Conservation (phyloP, 163 green algal genomes). For the Picocystis sp. region DNA sequence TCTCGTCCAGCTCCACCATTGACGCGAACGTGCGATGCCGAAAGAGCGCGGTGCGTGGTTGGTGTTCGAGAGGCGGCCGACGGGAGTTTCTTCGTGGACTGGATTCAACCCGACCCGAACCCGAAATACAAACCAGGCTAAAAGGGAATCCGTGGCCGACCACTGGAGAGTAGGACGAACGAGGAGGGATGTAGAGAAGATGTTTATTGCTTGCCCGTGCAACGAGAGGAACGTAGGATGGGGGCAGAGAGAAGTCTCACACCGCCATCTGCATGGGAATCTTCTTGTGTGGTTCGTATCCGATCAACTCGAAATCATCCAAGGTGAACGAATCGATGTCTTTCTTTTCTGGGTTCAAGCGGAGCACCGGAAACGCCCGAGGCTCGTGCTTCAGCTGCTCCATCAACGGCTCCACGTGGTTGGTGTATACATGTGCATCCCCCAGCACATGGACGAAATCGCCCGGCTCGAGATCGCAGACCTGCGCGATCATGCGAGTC, state of each 20-base stretch:
- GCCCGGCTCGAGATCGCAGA: conserved; percentile 62
- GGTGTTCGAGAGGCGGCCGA: too few relatives aligned
- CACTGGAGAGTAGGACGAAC: too few relatives aligned
- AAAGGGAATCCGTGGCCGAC: too few relatives aligned
- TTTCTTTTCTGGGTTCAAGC: conserved; percentile 48
- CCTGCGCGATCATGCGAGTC: conserved; percentile 81
- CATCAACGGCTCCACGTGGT: conserved; percentile 89
- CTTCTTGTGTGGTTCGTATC: conserved; percentile 81
- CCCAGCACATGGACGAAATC: conserved; percentile 91
- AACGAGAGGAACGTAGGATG: not conserved
- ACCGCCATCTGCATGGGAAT: conserved; percentile 99
- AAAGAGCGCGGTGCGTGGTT: too few relatives aligned
- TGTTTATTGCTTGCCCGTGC: too few relatives aligned
- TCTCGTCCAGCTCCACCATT: too few relatives aligned
- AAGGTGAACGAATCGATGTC: conserved; percentile 82
- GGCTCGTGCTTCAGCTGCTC: conserved; percentile 81
- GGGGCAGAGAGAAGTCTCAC: conserved; percentile 22
- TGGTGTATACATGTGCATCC: conserved; percentile 94
- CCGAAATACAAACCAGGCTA: too few relatives aligned
- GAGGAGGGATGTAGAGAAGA: too few relatives aligned
- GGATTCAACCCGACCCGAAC: too few relatives aligned
- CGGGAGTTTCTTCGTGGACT: too few relatives aligned
- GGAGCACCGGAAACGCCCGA: conserved; percentile 56
- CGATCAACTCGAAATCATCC: conserved; percentile 77
- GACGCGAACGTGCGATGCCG: too few relatives aligned